phyloP scores from a whole-genome alignment of 108 stramenopile genomes.

The Nitzschia sp. region DNA sequence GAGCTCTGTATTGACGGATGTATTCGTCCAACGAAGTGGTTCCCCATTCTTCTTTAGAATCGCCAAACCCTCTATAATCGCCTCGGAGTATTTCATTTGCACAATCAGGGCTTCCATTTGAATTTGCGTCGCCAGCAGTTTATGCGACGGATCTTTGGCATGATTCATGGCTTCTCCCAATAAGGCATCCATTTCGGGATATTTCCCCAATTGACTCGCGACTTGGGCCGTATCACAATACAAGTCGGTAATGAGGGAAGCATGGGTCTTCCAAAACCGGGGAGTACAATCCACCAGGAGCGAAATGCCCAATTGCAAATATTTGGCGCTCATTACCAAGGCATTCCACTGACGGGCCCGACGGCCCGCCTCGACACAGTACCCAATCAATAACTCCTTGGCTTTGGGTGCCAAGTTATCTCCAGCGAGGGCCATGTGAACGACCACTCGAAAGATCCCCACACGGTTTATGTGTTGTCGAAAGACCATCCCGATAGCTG shows the following conservation, averaged over 20 bases:
- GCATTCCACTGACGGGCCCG: constrained; percentile 1
- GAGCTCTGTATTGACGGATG: not conserved
- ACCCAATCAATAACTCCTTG: not conserved
- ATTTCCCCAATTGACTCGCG: not conserved
- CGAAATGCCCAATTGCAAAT: constrained; percentile 1
- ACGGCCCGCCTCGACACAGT: constrained; percentile 5
- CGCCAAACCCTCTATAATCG: not conserved
- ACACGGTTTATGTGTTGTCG: not conserved
- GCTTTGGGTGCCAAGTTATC: not conserved
- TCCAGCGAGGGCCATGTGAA: not conserved
- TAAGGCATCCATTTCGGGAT: not conserved
- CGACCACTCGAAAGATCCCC: not conserved
- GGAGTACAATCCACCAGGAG: not conserved
- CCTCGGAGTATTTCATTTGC: not conserved
- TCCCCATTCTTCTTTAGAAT: not conserved
- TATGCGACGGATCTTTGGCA: not conserved
- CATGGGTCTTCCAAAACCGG: not conserved
- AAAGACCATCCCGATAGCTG: not conserved
- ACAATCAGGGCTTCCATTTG: not conserved
- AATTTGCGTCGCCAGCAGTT: not conserved
- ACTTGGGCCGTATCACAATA: constrained; percentile 8
- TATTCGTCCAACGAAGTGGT: not conserved
- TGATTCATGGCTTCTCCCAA: not conserved
- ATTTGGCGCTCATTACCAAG: not conserved
- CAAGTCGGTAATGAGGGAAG: constrained; percentile 3